These are phyloP conservation scores for Moesziomyces sp. DNA, from an alignment of 1,284 basidiomycete species.

Conservation along the genomic window DNA sequence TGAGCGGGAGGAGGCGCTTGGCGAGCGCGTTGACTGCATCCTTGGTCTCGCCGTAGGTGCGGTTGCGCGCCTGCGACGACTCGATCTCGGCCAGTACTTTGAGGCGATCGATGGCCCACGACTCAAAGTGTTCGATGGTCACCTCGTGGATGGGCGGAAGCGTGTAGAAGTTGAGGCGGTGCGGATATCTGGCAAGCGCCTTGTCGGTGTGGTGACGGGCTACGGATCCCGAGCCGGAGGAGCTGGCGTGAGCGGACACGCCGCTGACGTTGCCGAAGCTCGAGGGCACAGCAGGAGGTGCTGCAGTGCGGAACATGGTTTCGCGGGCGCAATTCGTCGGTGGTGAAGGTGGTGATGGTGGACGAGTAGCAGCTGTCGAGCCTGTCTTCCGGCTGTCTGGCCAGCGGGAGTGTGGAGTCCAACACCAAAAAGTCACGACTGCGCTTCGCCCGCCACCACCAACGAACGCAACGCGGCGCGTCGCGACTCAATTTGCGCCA, in stretches of 20 bases:
- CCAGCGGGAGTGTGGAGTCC: neutral
- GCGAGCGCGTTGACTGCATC: conserved; percentile 74
- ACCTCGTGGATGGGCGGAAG: conserved; percentile 87
- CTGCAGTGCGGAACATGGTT: conserved; percentile 43
- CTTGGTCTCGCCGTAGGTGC: conserved; percentile 80
- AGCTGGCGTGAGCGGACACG: conserved; percentile 17
- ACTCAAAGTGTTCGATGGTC: conserved; percentile 95
- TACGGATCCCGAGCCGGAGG: conserved; percentile 34
- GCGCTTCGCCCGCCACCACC: neutral
- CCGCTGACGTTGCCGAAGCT: conserved; percentile 31
- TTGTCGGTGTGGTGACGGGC: conserved; percentile 40
- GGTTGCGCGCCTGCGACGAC: conserved; percentile 85
- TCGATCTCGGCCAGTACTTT: conserved; percentile 93
- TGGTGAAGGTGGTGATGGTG: neutral
- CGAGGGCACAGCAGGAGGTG: conserved; percentile 31
- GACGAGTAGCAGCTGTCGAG: neutral
- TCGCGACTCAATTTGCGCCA: conserved; percentile 29
- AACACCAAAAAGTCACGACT: conserved; percentile 1
- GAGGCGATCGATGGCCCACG: conserved; percentile 86
- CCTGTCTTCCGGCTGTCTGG: neutral
- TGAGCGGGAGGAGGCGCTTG: conserved; percentile 79
- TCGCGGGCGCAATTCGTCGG: neutral
- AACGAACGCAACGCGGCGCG: neutral
- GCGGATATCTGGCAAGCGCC: conserved; percentile 49
- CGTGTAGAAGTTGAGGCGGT: conserved; percentile 74